Base-by-base conservation (phyloP, 495 filamentous ascomycete species). In the Aspergillus campestris region DNA sequence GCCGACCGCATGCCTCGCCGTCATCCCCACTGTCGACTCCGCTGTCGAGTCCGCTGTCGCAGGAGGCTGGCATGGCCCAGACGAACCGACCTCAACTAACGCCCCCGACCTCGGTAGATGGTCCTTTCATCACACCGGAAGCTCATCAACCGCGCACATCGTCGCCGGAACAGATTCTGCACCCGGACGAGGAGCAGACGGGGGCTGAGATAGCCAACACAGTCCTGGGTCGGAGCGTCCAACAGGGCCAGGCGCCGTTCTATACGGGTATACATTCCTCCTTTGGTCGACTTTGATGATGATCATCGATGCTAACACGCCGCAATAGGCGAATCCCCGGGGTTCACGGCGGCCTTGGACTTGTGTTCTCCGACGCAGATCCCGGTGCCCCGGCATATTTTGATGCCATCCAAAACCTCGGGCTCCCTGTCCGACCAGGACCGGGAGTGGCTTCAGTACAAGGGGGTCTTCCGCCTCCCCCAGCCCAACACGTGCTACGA, bases 391-490 rank as follows among this genome's bases (percentile, higher is more conserved):
- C 52, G 46, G 29, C 61, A 64, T 41, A 43, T 66, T 29, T 39
- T 66, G 3, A 48, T 64, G 15, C 54, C 59, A 18, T 53, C 48
- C 5, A 40, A 45, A 13, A 39, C 24, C 15, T 35, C 56, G 1
- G 52, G 31, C 2, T 27, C 42, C 7, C 31, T 65, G 7, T 52
- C 55, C 1, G 49, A 53, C 6, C 49, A 64, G 30, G 59, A 66
- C 15, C 45, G 49, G 32, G 40, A 56, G 9, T 66, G 55, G 30
- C 49, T 66, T 0, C 34, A 40, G 8, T 42, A 34, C 30, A 66
- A 66, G 36, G 60, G 60, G 0, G 59, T 60, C 12, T 64, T 58
- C 28, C 56, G 29, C 8, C 36, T 66, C 8, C 63, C 63, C 0
- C 32, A 38, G 6, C 51, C 31, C 1, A 34, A 50, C 7, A 42